Percentiles rank a stretch among this genome's conserved stretches.
phyloP scores from a whole-genome alignment of 805 yeast genomes.

The Pichia membranifaciens region DNA sequence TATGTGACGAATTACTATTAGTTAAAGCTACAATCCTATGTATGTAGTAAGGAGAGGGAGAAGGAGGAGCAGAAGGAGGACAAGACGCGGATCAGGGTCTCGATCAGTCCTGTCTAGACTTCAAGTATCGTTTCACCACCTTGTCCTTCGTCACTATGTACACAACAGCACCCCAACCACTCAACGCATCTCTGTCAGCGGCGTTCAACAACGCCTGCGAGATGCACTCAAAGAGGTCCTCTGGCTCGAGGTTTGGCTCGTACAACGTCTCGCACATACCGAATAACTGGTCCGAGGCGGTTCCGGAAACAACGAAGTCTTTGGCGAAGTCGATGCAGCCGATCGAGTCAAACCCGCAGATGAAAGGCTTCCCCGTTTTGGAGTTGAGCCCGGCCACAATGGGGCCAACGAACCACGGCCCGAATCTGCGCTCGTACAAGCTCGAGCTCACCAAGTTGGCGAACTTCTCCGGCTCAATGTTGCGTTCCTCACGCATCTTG shows the following conservation, averaged over 20 bases:
- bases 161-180: constrained; percentile 98
- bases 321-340: constrained; percentile 95
- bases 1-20: background rate
- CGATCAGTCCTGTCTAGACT: constrained; percentile 92
- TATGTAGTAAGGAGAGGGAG: background rate
- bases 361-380: constrained; percentile 75
- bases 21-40: too few species aligned
- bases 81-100: too few species aligned
- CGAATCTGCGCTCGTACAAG: constrained; percentile 84
- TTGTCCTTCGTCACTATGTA: constrained; percentile 88
- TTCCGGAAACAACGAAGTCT: constrained; percentile 93
- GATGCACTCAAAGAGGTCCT: constrained; percentile 91
- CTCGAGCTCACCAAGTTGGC: constrained; percentile 90
- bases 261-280: constrained; percentile 98
- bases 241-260: constrained; percentile 91
- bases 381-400: constrained; percentile 92
- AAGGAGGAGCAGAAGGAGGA: background rate
- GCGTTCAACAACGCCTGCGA: constrained; percentile 92
- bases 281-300: constrained; percentile 92
- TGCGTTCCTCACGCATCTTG: constrained; percentile 84
- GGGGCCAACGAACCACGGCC: constrained; percentile 96
- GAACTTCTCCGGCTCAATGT: constrained; percentile 87
- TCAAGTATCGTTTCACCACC: constrained; percentile 79
- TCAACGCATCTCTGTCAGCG: constrained; percentile 92
- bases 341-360: constrained; percentile 92